These are phyloP conservation scores for Flaveria trinervia DNA, from an alignment of 129 eudicot species.

Conservation along the genomic window DNA sequence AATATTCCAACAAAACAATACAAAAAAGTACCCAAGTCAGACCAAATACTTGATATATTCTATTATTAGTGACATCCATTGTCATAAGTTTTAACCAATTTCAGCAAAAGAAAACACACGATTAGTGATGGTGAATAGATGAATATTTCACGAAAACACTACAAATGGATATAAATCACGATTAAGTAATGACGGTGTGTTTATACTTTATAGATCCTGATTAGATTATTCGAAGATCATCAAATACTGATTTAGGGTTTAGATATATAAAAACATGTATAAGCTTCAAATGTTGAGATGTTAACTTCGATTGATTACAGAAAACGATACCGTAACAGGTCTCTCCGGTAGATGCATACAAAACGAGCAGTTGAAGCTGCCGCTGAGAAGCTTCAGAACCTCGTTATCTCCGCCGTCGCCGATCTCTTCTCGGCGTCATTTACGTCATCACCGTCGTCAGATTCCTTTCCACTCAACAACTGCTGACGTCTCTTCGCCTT, in stretches of 20 bases:
- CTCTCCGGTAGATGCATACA: constrained; percentile 89
- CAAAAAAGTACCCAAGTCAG: constrained; percentile 24
- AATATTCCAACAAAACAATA: constrained; percentile 26
- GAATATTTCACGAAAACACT: constrained; percentile 16
- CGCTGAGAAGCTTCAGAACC: constrained; percentile 54
- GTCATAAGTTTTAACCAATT: constrained; percentile 28
- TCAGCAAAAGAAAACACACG: constrained; percentile 18
- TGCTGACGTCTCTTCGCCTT: constrained; percentile 72
- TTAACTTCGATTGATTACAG: not conserved
- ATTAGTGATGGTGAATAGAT: not conserved
- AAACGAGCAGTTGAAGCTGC: constrained; percentile 64
- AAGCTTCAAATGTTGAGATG: not conserved
- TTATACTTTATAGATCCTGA: not conserved
- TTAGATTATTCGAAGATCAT: no score
- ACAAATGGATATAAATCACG: constrained; percentile 26
- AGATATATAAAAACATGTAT: not conserved
- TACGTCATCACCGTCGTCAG: constrained; percentile 7
- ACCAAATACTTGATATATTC: constrained; percentile 9
- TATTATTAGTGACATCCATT: not conserved
- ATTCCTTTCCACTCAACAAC: constrained; percentile 46
- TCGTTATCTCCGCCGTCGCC: constrained; percentile 31
- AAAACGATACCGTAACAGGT: constrained; percentile 60
- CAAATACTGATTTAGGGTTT: constrained; percentile 13
- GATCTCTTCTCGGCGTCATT: constrained; percentile 21
- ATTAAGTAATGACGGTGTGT: not conserved